Conservation (phyloP, 352 stramenopile genomes). For the Pythium brachiatum region DNA sequence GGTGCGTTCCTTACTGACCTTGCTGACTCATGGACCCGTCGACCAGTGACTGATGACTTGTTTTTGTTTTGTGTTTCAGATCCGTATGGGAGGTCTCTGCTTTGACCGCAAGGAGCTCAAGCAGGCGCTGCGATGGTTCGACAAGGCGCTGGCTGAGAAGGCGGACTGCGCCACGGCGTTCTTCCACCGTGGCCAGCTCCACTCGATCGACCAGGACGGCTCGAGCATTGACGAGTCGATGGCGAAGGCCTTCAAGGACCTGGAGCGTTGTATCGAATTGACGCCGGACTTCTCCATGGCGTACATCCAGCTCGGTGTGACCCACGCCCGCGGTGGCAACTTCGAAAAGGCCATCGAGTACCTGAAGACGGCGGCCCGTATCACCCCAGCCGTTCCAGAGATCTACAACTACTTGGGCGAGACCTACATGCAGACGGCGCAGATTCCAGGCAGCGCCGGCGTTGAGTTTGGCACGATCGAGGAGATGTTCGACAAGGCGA, state of each 20-base stretch:
- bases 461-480: constrained; percentile 61
- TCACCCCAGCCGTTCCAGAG: constrained; percentile 73
- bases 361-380: constrained; percentile 51
- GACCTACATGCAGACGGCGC: constrained; percentile 84
- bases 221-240: constrained; percentile 52
- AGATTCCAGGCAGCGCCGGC: constrained; percentile 36
- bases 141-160: constrained; percentile 68
- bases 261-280: constrained; percentile 69
- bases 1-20: constrained; percentile 4
- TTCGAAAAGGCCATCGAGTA: constrained; percentile 73
- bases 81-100: constrained; percentile 75
- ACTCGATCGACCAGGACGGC: constrained; percentile 73
- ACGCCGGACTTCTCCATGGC: constrained; percentile 78
- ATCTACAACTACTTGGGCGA: constrained; percentile 88
- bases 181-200: constrained; percentile 80
- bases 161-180: constrained; percentile 65
- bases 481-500: constrained; percentile 81
- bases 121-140: constrained; percentile 72
- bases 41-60: background rate
- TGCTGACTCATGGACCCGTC: background rate
- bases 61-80: constrained; percentile 23
- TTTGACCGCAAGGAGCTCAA: constrained; percentile 82
- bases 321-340: constrained; percentile 66
- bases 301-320: constrained; percentile 81
- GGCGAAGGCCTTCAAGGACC: constrained; percentile 51